These are phyloP conservation scores for Lentinula detonsa DNA, from an alignment of 768 basidiomycete species.

Conservation along the genomic window DNA sequence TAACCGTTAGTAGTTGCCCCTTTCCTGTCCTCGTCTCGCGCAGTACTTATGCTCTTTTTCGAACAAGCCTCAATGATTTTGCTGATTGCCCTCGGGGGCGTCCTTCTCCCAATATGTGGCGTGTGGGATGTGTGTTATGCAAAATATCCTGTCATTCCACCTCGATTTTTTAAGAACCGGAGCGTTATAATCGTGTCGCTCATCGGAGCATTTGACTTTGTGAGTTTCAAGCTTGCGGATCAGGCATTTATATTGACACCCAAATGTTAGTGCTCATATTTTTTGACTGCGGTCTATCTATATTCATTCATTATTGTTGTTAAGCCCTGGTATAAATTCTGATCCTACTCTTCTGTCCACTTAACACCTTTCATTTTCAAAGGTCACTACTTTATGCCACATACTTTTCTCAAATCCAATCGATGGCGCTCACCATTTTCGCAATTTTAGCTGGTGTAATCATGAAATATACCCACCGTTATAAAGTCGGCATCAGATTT, in stretches of 20 bases:
- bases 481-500: slow-evolving; percentile 36
- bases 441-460: slow-evolving; percentile 53
- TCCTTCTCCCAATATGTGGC: slow-evolving; percentile 35
- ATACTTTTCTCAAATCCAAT: slow-evolving; percentile 61
- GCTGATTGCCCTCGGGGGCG: slow-evolving; percentile 42
- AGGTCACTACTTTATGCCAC: slow-evolving; percentile 51
- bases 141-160: slow-evolving; percentile 52
- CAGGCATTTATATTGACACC: not conserved
- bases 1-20: slow-evolving; percentile 31
- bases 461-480: slow-evolving; percentile 48
- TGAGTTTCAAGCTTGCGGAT: slow-evolving; percentile 17
- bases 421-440: slow-evolving; percentile 55
- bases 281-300: slow-evolving; percentile 67
- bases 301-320: slow-evolving; percentile 60
- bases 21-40: not conserved
- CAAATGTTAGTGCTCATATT: slow-evolving; percentile 45
- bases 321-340: slow-evolving; percentile 34
- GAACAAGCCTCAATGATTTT: slow-evolving; percentile 41
- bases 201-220: slow-evolving; percentile 63
- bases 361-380: not conserved
- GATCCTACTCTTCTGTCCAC: not conserved
- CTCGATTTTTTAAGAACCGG: slow-evolving; percentile 55
- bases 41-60: not conserved
- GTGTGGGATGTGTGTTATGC: slow-evolving; percentile 48
- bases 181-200: slow-evolving; percentile 52